Evolutionary conservation across 1,139 yeast genomes (phyloP).

Genomic region (Nakaseomyces nivariensis): DNA sequence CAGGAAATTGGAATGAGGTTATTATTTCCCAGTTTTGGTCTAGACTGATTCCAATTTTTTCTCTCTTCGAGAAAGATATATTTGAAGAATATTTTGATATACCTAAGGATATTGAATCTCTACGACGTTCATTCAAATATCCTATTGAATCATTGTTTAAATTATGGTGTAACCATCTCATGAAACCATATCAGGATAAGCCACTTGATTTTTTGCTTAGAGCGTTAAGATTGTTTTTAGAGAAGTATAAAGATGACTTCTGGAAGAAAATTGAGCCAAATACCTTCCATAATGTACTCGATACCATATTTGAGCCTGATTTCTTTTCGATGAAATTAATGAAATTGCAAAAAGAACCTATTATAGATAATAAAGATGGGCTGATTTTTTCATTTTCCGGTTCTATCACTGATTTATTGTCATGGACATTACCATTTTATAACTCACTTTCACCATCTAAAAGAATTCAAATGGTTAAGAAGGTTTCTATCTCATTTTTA

Average conservation of each 20-base stretch:
- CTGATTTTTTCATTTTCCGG: constrained; percentile 18
- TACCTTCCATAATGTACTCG: constrained; percentile 44
- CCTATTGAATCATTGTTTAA: constrained; percentile 38
- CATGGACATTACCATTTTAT: constrained; percentile 30
- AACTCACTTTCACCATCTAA: constrained; percentile 26
- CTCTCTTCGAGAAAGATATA: constrained; percentile 34
- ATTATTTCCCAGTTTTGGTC: constrained; percentile 47
- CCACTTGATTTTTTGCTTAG: constrained; percentile 49
- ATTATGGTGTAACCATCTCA: constrained; percentile 33
- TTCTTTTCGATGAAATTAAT: constrained; percentile 19
- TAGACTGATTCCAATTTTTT: constrained; percentile 35
- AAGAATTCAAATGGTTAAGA: constrained; percentile 29
- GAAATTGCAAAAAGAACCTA: constrained; percentile 21
- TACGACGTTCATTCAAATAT: constrained; percentile 34
- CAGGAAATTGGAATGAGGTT: constrained; percentile 36
- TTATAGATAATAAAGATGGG: constrained; percentile 28
- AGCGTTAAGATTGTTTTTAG: constrained; percentile 37
- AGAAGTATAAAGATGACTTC: constrained; percentile 34
- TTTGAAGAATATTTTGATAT: constrained; percentile 34
- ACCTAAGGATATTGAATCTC: constrained; percentile 38
- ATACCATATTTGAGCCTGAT: constrained; percentile 34
- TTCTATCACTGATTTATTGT: constrained; percentile 27
- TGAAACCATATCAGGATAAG: constrained; percentile 40
- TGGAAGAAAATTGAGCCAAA: constrained; percentile 47
- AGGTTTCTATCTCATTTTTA: constrained; percentile 27